These are phyloP conservation scores for Hydrangea macrophylla DNA, from an alignment of 148 eudicot species.

Conservation along the genomic window DNA sequence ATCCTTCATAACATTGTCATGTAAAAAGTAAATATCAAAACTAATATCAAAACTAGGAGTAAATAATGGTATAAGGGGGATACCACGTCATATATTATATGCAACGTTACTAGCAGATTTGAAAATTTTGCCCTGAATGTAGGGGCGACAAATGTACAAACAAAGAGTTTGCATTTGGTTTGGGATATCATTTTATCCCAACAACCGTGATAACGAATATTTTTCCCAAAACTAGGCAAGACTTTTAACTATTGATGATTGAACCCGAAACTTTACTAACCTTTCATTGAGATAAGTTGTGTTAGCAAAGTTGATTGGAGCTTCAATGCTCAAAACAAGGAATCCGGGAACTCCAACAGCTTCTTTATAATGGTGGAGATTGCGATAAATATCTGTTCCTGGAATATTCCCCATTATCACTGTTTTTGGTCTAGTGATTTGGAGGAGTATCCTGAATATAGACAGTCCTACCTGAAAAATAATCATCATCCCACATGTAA, in stretches of 20 bases:
- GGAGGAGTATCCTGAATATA: constrained; percentile 38
- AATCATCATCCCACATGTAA: neutral
- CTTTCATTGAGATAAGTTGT: constrained; percentile 53
- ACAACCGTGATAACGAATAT: too few relatives aligned
- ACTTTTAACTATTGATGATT: neutral
- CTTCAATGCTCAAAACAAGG: constrained; percentile 44
- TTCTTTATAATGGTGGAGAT: constrained; percentile 46
- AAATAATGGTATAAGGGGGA: too few relatives aligned
- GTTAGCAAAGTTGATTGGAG: constrained; percentile 57
- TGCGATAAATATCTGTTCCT: constrained; percentile 42
- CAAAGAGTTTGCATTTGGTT: too few relatives aligned
- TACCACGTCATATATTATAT: too few relatives aligned
- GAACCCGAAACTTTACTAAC: constrained; percentile 16
- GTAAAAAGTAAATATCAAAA: neutral
- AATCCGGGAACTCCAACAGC: constrained; percentile 42
- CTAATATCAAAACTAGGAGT: neutral
- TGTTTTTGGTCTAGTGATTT: constrained; percentile 53
- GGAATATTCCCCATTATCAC: constrained; percentile 48
- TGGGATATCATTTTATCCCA: too few relatives aligned
- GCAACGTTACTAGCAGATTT: too few relatives aligned
- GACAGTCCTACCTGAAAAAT: constrained; percentile 42
- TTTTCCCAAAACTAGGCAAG: too few relatives aligned
- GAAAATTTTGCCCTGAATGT: too few relatives aligned
- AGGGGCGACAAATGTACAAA: too few relatives aligned
- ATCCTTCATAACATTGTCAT: constrained; percentile 24